Evolutionary conservation across 2,329 filamentous ascomycete genomes (phyloP), one percentile per base, ranked within the genome.

Genomic region (Didymellaceae sp.): DNA sequence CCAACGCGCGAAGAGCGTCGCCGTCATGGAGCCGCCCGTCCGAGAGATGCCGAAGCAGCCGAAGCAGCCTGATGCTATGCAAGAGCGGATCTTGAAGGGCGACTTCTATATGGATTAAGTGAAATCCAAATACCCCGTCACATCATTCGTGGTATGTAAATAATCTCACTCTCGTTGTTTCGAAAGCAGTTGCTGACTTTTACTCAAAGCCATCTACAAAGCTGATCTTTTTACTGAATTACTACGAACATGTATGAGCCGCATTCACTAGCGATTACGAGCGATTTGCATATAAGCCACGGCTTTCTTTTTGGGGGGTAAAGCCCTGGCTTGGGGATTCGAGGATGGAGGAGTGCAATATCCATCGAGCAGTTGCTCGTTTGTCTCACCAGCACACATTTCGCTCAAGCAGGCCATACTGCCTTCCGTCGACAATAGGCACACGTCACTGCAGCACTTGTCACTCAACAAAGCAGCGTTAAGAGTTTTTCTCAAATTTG

Each of bases 81-180:
- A 97, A 75, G 94, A 99, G 81, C 86, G 95, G 61, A 97, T 99
- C 66, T 82, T 99, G 61, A 94, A 96, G 78, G 94, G 93, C 35
- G 94, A 99, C 69, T 97, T 99, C 67, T 94, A 94, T 78, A 97
- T 97, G 91, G 92, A 97, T 70, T 96, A 80, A 33, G 28, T 22
- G 37, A 45, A n/a, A 13, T 32, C 9, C 1, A 39, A 9, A 24
- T 24, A 33, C 18, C 14, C 25, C 8, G 26, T 22, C 8, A 48
- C 9, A 30, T 9, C 8, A 44, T 35, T 34, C 44, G 44, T 28
- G 13, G 50, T 53, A 48, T 13, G 44, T 44, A 2, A 8, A 44
- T 4, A 5, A 6, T 14, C 13, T 14, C 22, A n/a, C 8, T 5
- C n/a, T n/a, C n/a, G n/a, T 13, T 6, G 11, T 13, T 2, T 26